phyloP scores from a whole-genome alignment of 1,284 basidiomycete genomes.

The Albatrellus sp. region DNA sequence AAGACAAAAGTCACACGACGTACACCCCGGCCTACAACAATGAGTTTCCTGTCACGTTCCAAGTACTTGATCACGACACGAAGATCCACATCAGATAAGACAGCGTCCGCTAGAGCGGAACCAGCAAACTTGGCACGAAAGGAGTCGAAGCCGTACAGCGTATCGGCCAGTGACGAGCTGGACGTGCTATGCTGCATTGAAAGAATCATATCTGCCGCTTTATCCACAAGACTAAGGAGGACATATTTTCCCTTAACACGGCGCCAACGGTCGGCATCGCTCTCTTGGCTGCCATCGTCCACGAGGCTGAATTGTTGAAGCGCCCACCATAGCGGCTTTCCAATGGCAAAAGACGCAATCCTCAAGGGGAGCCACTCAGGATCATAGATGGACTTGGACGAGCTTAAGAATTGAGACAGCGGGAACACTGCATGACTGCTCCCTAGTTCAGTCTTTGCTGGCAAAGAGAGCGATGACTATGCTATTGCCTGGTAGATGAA shows the following conservation, averaged over 20 bases:
- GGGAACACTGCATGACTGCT: slow-evolving; percentile 34
- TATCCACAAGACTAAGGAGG: slow-evolving; percentile 49
- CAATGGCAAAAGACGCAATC: slow-evolving; percentile 60
- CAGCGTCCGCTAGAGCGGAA: slow-evolving; percentile 29
- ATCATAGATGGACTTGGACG: slow-evolving; percentile 54
- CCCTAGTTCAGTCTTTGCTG: slow-evolving; percentile 55
- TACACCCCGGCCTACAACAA: slow-evolving; percentile 59
- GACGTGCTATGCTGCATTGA: slow-evolving; percentile 21
- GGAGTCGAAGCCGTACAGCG: slow-evolving; percentile 47
- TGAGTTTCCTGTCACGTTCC: slow-evolving; percentile 55
- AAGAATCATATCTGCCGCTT: slow-evolving; percentile 50
- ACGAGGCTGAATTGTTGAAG: slow-evolving; percentile 69
- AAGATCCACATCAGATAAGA: slow-evolving; percentile 47
- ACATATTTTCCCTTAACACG: slow-evolving; percentile 66
- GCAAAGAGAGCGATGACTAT: slow-evolving; percentile 13
- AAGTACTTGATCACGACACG: slow-evolving; percentile 68
- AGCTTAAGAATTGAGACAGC: slow-evolving; percentile 43
- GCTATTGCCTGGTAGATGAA: not conserved
- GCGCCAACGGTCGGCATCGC: slow-evolving; percentile 56
- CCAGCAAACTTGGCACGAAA: slow-evolving; percentile 52
- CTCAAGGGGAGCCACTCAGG: slow-evolving; percentile 56
- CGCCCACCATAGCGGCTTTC: slow-evolving; percentile 78
- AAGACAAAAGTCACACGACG: slow-evolving; percentile 14
- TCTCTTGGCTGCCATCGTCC: slow-evolving; percentile 36
- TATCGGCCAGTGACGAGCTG: slow-evolving; percentile 42